Evolutionary conservation across 192 early-diverging fungal genomes (phyloP).

Genomic region (Backusella tarrabulga): DNA sequence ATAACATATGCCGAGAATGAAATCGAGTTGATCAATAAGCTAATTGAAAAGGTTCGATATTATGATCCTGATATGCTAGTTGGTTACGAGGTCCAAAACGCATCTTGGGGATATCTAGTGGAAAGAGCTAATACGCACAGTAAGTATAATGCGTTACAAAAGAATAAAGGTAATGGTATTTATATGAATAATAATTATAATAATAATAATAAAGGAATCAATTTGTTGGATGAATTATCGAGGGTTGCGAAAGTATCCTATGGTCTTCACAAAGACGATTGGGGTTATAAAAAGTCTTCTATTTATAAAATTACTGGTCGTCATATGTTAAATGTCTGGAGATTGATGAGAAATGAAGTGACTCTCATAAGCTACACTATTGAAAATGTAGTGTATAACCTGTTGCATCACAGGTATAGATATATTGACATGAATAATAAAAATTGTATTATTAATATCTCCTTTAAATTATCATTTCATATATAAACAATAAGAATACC

Average conservation of each 20-base stretch:
- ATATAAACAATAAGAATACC: slow-evolving; percentile 51
- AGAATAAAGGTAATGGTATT: background rate
- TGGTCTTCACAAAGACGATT: slow-evolving; percentile 30
- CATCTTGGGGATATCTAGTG: slow-evolving; percentile 90
- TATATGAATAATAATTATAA: slow-evolving; percentile 1
- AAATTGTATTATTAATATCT: background rate
- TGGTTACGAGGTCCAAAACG: slow-evolving; percentile 83
- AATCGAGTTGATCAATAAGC: slow-evolving; percentile 49
- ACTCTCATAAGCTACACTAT: slow-evolving; percentile 77
- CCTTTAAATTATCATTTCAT: background rate
- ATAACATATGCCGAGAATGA: slow-evolving; percentile 51
- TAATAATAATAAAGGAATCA: slow-evolving; percentile 17
- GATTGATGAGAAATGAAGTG: slow-evolving; percentile 77
- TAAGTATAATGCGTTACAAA: slow-evolving; percentile 16
- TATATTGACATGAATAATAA: slow-evolving; percentile 6
- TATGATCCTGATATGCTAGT: slow-evolving; percentile 85
- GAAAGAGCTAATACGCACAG: slow-evolving; percentile 26
- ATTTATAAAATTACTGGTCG: slow-evolving; percentile 67
- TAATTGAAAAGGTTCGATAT: slow-evolving; percentile 54
- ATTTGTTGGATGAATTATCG: slow-evolving; percentile 28
- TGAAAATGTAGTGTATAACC: slow-evolving; percentile 69
- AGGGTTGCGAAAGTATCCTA: background rate
- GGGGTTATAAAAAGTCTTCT: slow-evolving; percentile 64
- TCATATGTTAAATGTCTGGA: slow-evolving; percentile 88
- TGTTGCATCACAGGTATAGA: slow-evolving; percentile 66